Evolutionary conservation across 2,329 filamentous ascomycete species (phyloP).

Genomic region (Acephala macrosclerotiorum): DNA sequence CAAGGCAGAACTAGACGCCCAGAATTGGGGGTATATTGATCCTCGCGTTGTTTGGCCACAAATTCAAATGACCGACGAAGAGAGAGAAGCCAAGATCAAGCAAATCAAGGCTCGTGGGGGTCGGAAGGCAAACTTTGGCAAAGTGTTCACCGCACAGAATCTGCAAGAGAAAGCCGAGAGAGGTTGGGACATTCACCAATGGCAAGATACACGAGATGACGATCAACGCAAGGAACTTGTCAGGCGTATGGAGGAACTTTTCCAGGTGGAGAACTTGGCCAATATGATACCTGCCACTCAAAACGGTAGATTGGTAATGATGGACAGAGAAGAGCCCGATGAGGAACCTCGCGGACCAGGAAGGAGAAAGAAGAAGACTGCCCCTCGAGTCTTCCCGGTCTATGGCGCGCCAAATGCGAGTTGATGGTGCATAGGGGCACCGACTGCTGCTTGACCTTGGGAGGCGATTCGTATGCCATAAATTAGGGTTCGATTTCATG

Average conservation of each 20-base stretch:
- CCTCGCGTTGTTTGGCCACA: slow-evolving; percentile 58
- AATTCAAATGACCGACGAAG: slow-evolving; percentile 49
- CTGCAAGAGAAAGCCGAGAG: slow-evolving; percentile 29
- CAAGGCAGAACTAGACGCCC: slow-evolving; percentile 35
- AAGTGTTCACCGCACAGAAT: slow-evolving; percentile 29
- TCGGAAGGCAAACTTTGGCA: slow-evolving; percentile 59
- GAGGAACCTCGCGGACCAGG: slow-evolving; percentile 25
- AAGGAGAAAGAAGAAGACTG: slow-evolving; percentile 27
- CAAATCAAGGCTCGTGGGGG: slow-evolving; percentile 58
- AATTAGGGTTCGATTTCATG: not conserved
- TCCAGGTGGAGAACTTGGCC: slow-evolving; percentile 20
- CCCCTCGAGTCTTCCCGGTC: slow-evolving; percentile 10
- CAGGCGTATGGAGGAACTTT: slow-evolving; percentile 27
- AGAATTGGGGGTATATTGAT: slow-evolving; percentile 56
- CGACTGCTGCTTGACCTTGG: too few relatives aligned
- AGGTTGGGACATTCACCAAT: slow-evolving; percentile 37
- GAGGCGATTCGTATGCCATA: not conserved
- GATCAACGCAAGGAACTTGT: slow-evolving; percentile 18
- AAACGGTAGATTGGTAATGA: slow-evolving; percentile 27
- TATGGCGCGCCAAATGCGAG: slow-evolving; percentile 13
- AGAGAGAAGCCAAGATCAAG: slow-evolving; percentile 54
- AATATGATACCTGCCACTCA: slow-evolving; percentile 22
- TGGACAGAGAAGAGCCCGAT: slow-evolving; percentile 24
- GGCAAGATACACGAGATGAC: slow-evolving; percentile 21
- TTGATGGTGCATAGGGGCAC: not conserved